Base-by-base conservation (phyloP, 176 grass and related monocot genomes). In the Carex kokanica region DNA sequence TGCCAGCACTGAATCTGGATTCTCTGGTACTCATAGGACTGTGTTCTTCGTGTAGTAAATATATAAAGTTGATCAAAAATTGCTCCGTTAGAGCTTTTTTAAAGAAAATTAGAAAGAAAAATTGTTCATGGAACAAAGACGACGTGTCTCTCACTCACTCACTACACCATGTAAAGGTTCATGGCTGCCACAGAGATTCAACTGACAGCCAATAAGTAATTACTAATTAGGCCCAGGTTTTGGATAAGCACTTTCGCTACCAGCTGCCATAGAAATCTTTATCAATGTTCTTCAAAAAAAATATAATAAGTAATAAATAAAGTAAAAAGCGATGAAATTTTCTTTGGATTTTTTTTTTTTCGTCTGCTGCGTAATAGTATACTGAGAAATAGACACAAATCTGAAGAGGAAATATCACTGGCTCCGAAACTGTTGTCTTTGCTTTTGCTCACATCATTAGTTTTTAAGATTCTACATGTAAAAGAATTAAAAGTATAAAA, bases 171-270 rank as follows among this genome's bases (percentile, higher is more conserved):
- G n/a, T 3, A 18, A 21, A 9, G 38, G n/a, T 73, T n/a, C 40
- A 24, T 73, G n/a, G 10, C 38, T 5, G 43, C 70, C 70, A 74
- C 15, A 52, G 70, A 72, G 17, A 51, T 23, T 24, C 4, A 74
- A 74, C 43, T 15, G 21, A 52, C 52, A 51, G 11, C 40, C 18
- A 25, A 74, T 73, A 73, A 73, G 43, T 66, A 52, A 74, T 73
- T 73, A 49, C 20, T 66, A 52, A 74, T 73, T 73, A 47, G 69
- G 43, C 21, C 20, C 68, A 74, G 55, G 83, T 43, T 43, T 74
- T 87, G 64, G 55, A 87, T 87, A 87, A 83, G 36, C 67, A 13
- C 54, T 82, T 51, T 6, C 63, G 60, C 45, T 6, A 31, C 53
- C 43, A 61, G 54, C 63, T 61, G 13, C 25, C 63, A 41, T 77